phyloP scores from a whole-genome alignment of 129 eudicot genomes.

The Lonicera japonica region DNA sequence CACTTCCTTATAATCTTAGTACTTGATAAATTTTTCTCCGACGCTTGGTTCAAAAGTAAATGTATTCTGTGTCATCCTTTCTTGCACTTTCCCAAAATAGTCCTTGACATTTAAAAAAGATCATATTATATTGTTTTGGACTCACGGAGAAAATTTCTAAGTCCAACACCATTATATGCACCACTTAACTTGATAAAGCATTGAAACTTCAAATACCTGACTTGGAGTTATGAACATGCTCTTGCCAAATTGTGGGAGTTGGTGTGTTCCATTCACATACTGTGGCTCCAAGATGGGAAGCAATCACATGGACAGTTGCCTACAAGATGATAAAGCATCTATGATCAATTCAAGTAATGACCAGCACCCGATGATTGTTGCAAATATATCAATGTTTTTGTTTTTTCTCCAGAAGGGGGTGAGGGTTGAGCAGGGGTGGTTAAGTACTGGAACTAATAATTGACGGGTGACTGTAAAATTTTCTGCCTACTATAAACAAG shows the following conservation, averaged over 20 bases:
- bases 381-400: neutral
- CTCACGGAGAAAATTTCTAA: too few relatives aligned
- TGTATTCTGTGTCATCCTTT: too few relatives aligned
- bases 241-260: slow-evolving; percentile 95
- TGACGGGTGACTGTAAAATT: neutral
- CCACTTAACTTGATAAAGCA: too few relatives aligned
- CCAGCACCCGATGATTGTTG: neutral
- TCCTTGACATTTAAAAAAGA: too few relatives aligned
- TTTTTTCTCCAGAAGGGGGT: neutral
- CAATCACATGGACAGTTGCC: slow-evolving; percentile 85
- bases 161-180: too few relatives aligned
- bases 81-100: too few relatives aligned
- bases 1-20: too few relatives aligned
- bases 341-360: slow-evolving; percentile 19
- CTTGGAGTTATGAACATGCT: slow-evolving; percentile 64
- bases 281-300: slow-evolving; percentile 68
- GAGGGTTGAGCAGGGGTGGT: too few relatives aligned
- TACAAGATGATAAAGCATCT: slow-evolving; percentile 26
- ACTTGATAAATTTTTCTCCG: too few relatives aligned
- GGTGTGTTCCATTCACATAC: slow-evolving; percentile 93
- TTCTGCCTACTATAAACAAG: neutral
- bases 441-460: neutral
- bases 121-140: too few relatives aligned
- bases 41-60: too few relatives aligned
- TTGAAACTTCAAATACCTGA: slow-evolving; percentile 38